Evolutionary conservation across 2,329 filamentous ascomycete species (phyloP).

Genomic region (Hypomyces perniciosus): DNA sequence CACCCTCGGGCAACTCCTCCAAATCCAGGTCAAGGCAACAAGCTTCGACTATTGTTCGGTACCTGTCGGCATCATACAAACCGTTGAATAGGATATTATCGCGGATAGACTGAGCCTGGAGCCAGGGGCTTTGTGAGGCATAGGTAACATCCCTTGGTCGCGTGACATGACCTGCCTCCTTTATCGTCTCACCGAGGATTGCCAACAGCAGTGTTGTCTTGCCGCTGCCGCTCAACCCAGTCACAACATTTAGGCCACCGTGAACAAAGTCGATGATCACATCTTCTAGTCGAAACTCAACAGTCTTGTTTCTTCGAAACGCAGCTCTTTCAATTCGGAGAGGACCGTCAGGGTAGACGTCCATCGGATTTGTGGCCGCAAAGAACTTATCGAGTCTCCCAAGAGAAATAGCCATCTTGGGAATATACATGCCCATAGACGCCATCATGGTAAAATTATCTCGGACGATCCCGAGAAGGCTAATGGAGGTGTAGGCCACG

Average conservation of each 20-base stretch:
- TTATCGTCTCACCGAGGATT: slow-evolving; percentile 40
- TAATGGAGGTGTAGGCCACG: slow-evolving; percentile 44
- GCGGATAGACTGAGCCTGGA: slow-evolving; percentile 43
- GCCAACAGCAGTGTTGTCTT: slow-evolving; percentile 43
- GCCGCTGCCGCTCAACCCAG: slow-evolving; percentile 41
- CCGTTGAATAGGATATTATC: slow-evolving; percentile 44
- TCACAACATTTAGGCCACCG: slow-evolving; percentile 41
- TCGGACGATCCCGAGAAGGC: slow-evolving; percentile 39
- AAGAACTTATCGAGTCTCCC: not conserved
- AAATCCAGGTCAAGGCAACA: slow-evolving; percentile 41
- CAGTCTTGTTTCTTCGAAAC: slow-evolving; percentile 36
- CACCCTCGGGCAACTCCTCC: slow-evolving; percentile 38
- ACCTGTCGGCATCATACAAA: slow-evolving; percentile 37
- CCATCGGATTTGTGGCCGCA: not conserved
- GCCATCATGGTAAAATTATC: slow-evolving; percentile 8
- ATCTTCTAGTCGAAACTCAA: slow-evolving; percentile 35
- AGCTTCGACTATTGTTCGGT: slow-evolving; percentile 32
- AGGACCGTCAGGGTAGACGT: not conserved
- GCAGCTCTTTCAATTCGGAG: slow-evolving; percentile 9
- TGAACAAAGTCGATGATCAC: slow-evolving; percentile 40
- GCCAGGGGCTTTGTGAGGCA: slow-evolving; percentile 43
- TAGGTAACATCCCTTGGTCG: slow-evolving; percentile 41
- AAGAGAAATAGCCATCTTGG: not conserved
- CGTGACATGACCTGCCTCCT: slow-evolving; percentile 33
- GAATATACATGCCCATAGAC: too few species aligned